These are phyloP conservation scores for Mrakia gelida DNA, from an alignment of 768 basidiomycete species.

Conservation along the genomic window DNA sequence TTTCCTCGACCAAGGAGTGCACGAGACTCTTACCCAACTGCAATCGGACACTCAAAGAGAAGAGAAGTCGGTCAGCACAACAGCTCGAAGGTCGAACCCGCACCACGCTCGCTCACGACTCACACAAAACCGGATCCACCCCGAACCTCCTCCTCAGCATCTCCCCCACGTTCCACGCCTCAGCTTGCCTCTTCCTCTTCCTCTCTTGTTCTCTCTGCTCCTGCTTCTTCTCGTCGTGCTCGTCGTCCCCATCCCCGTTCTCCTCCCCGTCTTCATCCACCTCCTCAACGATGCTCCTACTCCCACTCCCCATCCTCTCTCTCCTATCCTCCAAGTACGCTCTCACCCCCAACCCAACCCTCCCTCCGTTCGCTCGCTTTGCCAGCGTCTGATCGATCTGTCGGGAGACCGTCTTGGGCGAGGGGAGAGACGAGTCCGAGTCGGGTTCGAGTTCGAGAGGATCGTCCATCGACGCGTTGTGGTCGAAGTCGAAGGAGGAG, in stretches of 20 bases:
- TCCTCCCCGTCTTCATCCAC: not conserved
- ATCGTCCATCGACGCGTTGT: too few relatives aligned
- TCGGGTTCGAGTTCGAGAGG: not conserved
- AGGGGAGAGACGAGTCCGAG: constrained; percentile 4
- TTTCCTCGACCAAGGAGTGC: not conserved
- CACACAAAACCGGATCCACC: constrained; percentile 2
- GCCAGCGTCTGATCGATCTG: not conserved
- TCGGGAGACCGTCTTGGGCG: not conserved
- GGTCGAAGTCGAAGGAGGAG: not conserved
- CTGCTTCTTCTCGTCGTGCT: not conserved
- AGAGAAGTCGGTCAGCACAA: not conserved
- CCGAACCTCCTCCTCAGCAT: constrained; percentile 7
- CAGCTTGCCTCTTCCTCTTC: not conserved
- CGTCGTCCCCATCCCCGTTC: not conserved
- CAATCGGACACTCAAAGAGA: not conserved
- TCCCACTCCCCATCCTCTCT: not conserved
- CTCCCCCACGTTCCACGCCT: not conserved
- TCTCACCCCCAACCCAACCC: not conserved
- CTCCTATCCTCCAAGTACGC: not conserved
- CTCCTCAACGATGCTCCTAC: not conserved
- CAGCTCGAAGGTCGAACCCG: not conserved
- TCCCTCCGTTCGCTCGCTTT: not conserved
- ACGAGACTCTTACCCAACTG: constrained; percentile 11
- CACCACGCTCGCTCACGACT: too few relatives aligned
- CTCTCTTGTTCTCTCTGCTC: not conserved